These are phyloP conservation scores for Eimeria necatrix DNA, from an alignment of 169 alveolate genomes.

Conservation along the genomic window DNA sequence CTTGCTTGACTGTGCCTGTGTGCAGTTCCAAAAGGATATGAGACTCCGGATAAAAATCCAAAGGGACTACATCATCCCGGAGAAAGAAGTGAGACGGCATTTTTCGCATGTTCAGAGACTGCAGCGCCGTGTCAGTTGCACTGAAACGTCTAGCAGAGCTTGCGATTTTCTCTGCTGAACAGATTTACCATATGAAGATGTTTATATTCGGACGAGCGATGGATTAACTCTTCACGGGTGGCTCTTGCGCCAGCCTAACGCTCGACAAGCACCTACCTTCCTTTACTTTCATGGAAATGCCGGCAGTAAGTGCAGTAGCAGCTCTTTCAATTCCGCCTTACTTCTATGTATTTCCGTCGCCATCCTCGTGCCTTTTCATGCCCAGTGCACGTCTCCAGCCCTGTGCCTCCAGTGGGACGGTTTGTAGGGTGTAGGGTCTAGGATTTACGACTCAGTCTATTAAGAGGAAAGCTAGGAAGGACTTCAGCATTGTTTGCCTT, in stretches of 20 bases:
- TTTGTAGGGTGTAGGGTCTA: too few relatives aligned
- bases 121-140: background rate
- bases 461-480: too few relatives aligned
- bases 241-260: conserved; percentile 62
- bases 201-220: conserved; percentile 69
- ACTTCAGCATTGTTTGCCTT: too few relatives aligned
- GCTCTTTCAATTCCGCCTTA: too few relatives aligned
- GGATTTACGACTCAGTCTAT: too few relatives aligned
- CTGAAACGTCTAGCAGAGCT: background rate
- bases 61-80: conserved; percentile 65
- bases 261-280: conserved; percentile 78
- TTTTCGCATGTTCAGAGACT: background rate
- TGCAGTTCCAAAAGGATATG: conserved; percentile 67
- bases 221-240: conserved; percentile 75
- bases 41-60: conserved; percentile 49
- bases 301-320: conserved; percentile 64
- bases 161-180: background rate
- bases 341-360: too few relatives aligned
- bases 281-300: conserved; percentile 82
- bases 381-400: too few relatives aligned
- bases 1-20: background rate
- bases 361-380: too few relatives aligned
- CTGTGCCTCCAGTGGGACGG: too few relatives aligned
- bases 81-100: conserved; percentile 41
- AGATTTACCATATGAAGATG: conserved; percentile 77